Evolutionary conservation across 2,329 filamentous ascomycete genomes (phyloP).

Genomic region (Fusarium devonianum): DNA sequence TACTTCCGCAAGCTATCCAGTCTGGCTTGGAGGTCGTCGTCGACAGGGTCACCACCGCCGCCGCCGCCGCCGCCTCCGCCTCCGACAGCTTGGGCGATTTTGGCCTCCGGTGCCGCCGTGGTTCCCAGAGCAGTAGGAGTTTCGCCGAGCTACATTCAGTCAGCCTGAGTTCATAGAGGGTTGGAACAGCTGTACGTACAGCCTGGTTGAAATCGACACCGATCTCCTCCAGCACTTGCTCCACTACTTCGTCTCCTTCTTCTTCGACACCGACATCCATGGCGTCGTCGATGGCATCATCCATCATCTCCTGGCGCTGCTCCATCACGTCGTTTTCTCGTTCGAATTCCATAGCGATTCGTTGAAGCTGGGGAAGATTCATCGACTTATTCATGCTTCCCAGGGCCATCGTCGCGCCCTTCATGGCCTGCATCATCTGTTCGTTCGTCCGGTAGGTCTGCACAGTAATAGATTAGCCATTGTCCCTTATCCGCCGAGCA

Average conservation of each 20-base stretch:
- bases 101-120: slow-evolving; percentile 73
- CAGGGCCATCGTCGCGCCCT: slow-evolving; percentile 89
- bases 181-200: slow-evolving; percentile 61
- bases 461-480: slow-evolving; percentile 17
- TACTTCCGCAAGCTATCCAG: slow-evolving; percentile 82
- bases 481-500: not conserved
- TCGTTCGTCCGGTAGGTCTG: slow-evolving; percentile 98
- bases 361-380: slow-evolving; percentile 93
- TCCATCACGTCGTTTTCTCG: slow-evolving; percentile 99
- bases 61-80: slow-evolving; percentile 59
- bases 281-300: slow-evolving; percentile 96
- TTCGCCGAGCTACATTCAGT: slow-evolving; percentile 76
- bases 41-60: slow-evolving; percentile 68
- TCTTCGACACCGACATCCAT: slow-evolving; percentile 91
- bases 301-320: slow-evolving; percentile 99
- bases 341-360: slow-evolving; percentile 99
- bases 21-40: slow-evolving; percentile 92
- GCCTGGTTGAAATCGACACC: slow-evolving; percentile 90
- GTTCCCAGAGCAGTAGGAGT: slow-evolving; percentile 86
- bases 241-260: slow-evolving; percentile 95
- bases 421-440: slow-evolving; percentile 99
- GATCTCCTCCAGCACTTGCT: slow-evolving; percentile 96
- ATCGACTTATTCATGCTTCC: slow-evolving; percentile 98
- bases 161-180: slow-evolving; percentile 40
- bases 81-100: slow-evolving; percentile 86